Evolutionary conservation across 2,329 filamentous ascomycete species (phyloP).

Genomic region (Fusarium tanahbumbuense): DNA sequence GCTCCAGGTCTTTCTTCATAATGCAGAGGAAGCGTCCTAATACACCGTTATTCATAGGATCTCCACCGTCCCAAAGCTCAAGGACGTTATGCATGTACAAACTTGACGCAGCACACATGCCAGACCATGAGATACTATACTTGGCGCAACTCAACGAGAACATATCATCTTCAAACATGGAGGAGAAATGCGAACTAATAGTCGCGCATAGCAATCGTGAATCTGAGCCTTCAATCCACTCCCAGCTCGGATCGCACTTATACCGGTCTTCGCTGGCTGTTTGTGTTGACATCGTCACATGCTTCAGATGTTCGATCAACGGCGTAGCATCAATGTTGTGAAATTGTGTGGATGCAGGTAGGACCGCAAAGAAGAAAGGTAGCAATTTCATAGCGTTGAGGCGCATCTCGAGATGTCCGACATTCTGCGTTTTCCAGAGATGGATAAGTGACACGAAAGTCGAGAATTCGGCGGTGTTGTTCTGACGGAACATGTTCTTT

Average conservation of each 20-base stretch:
- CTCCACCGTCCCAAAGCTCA: conserved; percentile 21
- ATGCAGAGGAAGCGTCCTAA: conserved; percentile 12
- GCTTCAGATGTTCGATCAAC: conserved; percentile 30
- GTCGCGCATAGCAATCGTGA: conserved; percentile 27
- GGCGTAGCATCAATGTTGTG: conserved; percentile 25
- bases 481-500: conserved; percentile 11
- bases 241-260: conserved; percentile 33
- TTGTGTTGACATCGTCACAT: conserved; percentile 14
- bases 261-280: background rate
- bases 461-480: conserved; percentile 16
- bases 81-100: conserved; percentile 37
- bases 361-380: conserved; percentile 34
- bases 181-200: conserved; percentile 33
- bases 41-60: conserved; percentile 13
- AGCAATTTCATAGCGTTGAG: conserved; percentile 30
- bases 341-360: conserved; percentile 4
- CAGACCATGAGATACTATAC: conserved; percentile 32
- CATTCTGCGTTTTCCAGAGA: conserved; percentile 34
- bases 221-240: conserved; percentile 42
- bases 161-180: conserved; percentile 11
- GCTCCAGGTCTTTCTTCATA: conserved; percentile 21
- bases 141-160: accelerated
- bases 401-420: conserved; percentile 31
- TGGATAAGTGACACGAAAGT: conserved; percentile 29
- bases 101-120: conserved; percentile 22